A percentile compares a stretch with the other conserved stretches of the same genome.
These are phyloP conservation scores for Oldenlandia corymbosa DNA, from an alignment of 257 asterid genomes.

Conservation along the genomic window DNA sequence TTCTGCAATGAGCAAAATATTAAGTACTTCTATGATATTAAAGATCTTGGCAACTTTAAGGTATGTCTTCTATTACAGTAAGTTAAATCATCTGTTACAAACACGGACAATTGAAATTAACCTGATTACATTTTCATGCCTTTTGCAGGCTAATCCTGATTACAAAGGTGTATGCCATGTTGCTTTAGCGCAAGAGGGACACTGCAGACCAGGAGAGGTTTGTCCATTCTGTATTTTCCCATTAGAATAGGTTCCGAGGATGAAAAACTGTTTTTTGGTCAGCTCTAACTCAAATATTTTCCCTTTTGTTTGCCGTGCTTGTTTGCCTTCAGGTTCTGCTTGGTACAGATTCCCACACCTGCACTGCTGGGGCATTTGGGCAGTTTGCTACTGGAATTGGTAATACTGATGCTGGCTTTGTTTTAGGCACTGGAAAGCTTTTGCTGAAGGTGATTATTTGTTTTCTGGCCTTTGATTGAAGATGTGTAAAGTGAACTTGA, in stretches of 20 bases:
- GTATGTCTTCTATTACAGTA: conserved; percentile 30
- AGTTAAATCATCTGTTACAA: conserved; percentile 1
- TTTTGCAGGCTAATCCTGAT: conserved; percentile 82
- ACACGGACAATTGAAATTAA: conserved; percentile 10
- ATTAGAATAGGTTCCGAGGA: not conserved
- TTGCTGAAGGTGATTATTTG: conserved; percentile 63
- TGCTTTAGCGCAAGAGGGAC: conserved; percentile 99
- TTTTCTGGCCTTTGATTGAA: not conserved
- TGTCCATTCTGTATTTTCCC: not conserved
- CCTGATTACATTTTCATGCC: not conserved
- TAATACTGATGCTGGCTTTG: conserved; percentile 94
- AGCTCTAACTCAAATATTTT: not conserved
- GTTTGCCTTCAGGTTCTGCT: conserved; percentile 56
- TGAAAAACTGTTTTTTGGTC: not conserved
- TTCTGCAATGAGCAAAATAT: conserved; percentile 83
- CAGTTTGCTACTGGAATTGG: conserved; percentile 97
- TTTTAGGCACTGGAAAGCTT: conserved; percentile 91
- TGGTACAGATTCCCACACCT: conserved; percentile 93
- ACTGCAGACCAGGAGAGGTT: conserved; percentile 98
- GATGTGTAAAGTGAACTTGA: too few relatives aligned
- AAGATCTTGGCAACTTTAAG: conserved; percentile 83
- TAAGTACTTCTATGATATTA: conserved; percentile 90
- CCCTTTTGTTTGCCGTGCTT: too few relatives aligned
- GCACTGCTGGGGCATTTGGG: conserved; percentile 99
- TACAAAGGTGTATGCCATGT: conserved; percentile 98